These are phyloP conservation scores for Lophiotrema nucula DNA, from an alignment of 495 filamentous ascomycete species.

Conservation along the genomic window DNA sequence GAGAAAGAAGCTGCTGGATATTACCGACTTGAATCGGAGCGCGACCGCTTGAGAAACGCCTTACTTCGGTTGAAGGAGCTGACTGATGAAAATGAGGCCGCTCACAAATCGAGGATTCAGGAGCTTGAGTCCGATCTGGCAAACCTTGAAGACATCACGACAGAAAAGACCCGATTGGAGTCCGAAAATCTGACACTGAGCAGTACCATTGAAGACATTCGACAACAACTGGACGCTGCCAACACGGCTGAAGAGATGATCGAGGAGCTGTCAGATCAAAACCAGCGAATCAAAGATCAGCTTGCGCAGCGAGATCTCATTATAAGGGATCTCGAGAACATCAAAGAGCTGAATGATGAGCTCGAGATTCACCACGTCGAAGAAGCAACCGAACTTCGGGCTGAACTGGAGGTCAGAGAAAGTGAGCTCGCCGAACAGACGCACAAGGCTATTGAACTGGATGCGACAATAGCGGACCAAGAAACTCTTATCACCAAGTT, in stretches of 20 bases:
- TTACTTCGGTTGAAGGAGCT: conserved; percentile 81
- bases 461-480: conserved; percentile 75
- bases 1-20: conserved; percentile 82
- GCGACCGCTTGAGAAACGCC: conserved; percentile 84
- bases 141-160: conserved; percentile 68
- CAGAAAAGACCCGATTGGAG: conserved; percentile 66
- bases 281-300: conserved; percentile 74
- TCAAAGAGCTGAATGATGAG: conserved; percentile 92
- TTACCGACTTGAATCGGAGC: conserved; percentile 86
- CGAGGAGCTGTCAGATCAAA: conserved; percentile 84
- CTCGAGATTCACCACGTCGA: conserved; percentile 90
- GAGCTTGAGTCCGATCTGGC: conserved; percentile 74
- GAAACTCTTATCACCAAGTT: conserved; percentile 88
- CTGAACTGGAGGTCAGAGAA: conserved; percentile 84
- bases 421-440: conserved; percentile 72
- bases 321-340: conserved; percentile 78
- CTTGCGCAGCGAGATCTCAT: conserved; percentile 76
- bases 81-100: conserved; percentile 79
- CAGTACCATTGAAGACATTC: conserved; percentile 76
- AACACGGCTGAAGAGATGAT: conserved; percentile 88
- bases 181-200: conserved; percentile 71
- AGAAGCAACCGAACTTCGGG: conserved; percentile 89
- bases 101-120: conserved; percentile 72
- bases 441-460: conserved; percentile 62
- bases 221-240: conserved; percentile 87